Conservation (phyloP, 495 filamentous ascomycete genomes). For the Saxophila tyrrhenica region DNA sequence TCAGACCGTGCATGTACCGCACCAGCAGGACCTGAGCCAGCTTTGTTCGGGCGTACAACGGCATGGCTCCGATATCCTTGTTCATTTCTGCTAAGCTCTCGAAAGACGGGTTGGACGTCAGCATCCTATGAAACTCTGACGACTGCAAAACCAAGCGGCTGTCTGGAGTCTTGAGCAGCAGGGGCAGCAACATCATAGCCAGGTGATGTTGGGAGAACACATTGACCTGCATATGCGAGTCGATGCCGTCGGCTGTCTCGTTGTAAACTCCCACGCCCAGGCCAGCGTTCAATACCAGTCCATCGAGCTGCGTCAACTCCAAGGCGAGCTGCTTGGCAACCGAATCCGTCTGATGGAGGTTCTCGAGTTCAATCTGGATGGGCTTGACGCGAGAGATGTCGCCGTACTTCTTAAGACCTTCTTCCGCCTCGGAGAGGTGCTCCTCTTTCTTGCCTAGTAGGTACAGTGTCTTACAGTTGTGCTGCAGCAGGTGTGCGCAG, state of each 20-base stretch:
- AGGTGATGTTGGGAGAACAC: slow-evolving; percentile 27
- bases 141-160: slow-evolving; percentile 41
- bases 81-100: slow-evolving; percentile 43
- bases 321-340: slow-evolving; percentile 22
- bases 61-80: slow-evolving; percentile 38
- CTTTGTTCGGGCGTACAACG: slow-evolving; percentile 45
- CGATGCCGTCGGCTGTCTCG: slow-evolving; percentile 27
- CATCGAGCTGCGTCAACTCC: slow-evolving; percentile 21
- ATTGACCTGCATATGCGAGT: slow-evolving; percentile 31
- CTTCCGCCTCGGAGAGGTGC: slow-evolving; percentile 22
- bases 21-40: slow-evolving; percentile 44
- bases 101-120: slow-evolving; percentile 37
- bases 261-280: slow-evolving; percentile 27
- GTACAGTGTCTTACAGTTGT: slow-evolving; percentile 37
- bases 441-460: slow-evolving; percentile 34
- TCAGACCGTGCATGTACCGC: slow-evolving; percentile 26
- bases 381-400: slow-evolving; percentile 19
- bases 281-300: slow-evolving; percentile 26
- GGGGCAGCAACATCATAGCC: slow-evolving; percentile 21
- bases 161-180: slow-evolving; percentile 22
- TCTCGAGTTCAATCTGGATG: slow-evolving; percentile 23
- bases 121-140: slow-evolving; percentile 41
- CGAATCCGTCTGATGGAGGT: slow-evolving; percentile 19
- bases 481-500: slow-evolving; percentile 40
- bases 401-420: slow-evolving; percentile 22